phyloP scores from a whole-genome alignment of 495 filamentous ascomycete species.

The Usnea hakonensis region DNA sequence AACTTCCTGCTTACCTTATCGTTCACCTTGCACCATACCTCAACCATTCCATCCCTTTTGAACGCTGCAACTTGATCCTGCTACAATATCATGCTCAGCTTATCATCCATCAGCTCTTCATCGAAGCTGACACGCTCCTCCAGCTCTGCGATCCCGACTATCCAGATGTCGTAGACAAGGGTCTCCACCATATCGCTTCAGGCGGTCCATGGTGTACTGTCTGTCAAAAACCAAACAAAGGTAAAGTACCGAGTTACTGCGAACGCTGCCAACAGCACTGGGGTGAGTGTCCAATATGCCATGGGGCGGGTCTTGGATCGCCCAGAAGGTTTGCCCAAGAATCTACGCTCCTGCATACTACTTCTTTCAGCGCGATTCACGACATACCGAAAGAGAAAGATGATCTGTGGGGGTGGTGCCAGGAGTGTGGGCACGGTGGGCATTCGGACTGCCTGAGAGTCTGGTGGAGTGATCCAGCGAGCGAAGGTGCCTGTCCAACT shows the following conservation, averaged over 20 bases:
- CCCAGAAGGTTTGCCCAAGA: background rate
- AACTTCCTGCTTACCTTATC: slow-evolving; percentile 42
- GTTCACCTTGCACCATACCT: slow-evolving; percentile 40
- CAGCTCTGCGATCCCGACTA: slow-evolving; percentile 54
- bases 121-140: slow-evolving; percentile 61
- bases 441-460: slow-evolving; percentile 59
- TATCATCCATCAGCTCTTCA: slow-evolving; percentile 53
- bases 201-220: slow-evolving; percentile 42
- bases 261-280: slow-evolving; percentile 40
- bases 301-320: slow-evolving; percentile 8
- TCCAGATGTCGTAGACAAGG: slow-evolving; percentile 52
- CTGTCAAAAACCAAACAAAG: slow-evolving; percentile 46
- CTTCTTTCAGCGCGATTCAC: slow-evolving; percentile 10
- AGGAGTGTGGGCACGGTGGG: slow-evolving; percentile 67
- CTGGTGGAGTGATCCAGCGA: slow-evolving; percentile 53
- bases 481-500: slow-evolving; percentile 65
- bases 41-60: slow-evolving; percentile 28
- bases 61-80: slow-evolving; percentile 30
- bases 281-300: slow-evolving; percentile 35
- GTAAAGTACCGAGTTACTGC: slow-evolving; percentile 41
- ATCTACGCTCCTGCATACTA: slow-evolving; percentile 5
- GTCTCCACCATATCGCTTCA: slow-evolving; percentile 38
- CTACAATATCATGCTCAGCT: slow-evolving; percentile 56
- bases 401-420: slow-evolving; percentile 60
- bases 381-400: slow-evolving; percentile 27